Conservation (phyloP, 768 basidiomycete genomes). For the Suillus subluteus region DNA sequence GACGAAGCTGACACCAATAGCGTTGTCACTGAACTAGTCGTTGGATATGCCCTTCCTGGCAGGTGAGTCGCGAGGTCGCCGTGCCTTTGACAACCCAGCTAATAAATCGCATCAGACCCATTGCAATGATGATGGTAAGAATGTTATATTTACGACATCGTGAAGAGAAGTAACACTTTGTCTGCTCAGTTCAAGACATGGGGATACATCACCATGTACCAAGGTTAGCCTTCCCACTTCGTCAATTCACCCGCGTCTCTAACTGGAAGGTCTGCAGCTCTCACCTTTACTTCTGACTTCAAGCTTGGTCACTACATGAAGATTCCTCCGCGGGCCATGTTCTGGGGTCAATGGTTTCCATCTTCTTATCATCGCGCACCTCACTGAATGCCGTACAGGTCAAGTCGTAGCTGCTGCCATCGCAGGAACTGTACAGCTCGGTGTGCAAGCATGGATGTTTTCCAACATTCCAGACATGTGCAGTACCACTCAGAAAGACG, state of each 20-base stretch:
- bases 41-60: slow-evolving; percentile 60
- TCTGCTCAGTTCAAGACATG: slow-evolving; percentile 59
- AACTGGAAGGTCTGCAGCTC: slow-evolving; percentile 46
- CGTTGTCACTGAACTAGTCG: slow-evolving; percentile 75
- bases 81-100: neutral
- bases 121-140: slow-evolving; percentile 70
- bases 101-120: slow-evolving; percentile 40
- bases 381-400: slow-evolving; percentile 34
- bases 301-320: slow-evolving; percentile 36
- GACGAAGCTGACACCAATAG: neutral
- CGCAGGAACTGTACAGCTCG: slow-evolving; percentile 46
- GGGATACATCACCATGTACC: slow-evolving; percentile 67
- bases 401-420: slow-evolving; percentile 40
- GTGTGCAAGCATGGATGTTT: slow-evolving; percentile 50
- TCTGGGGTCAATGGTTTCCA: slow-evolving; percentile 22
- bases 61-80: slow-evolving; percentile 18
- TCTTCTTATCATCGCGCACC: neutral
- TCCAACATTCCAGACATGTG: slow-evolving; percentile 48
- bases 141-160: neutral
- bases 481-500: slow-evolving; percentile 50
- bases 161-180: slow-evolving; percentile 18
- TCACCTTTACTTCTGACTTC: slow-evolving; percentile 40
- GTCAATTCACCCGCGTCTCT: slow-evolving; percentile 54
- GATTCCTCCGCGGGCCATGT: slow-evolving; percentile 35
- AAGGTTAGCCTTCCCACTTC: slow-evolving; percentile 38